Percentiles rank a stretch among this genome's conserved stretches.
Conservation (phyloP, 495 filamentous ascomycete genomes). For the Neurospora hispaniola region DNA sequence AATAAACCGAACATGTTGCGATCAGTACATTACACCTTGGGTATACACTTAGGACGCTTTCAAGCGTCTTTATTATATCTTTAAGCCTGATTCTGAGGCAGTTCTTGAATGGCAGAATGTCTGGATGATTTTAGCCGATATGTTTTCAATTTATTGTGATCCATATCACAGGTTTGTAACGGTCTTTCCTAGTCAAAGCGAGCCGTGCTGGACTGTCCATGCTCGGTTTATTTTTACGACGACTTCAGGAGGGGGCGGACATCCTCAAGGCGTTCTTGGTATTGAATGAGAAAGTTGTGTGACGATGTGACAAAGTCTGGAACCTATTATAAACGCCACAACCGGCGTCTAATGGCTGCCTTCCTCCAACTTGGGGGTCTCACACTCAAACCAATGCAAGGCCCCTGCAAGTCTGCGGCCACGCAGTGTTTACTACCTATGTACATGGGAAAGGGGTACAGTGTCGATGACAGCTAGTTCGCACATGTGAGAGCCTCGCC, state of each 20-base stretch:
- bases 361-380: not conserved
- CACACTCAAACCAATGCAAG: not conserved
- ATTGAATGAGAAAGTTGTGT: not conserved
- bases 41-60: no score
- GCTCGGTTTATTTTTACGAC: no score
- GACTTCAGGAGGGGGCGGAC: not conserved
- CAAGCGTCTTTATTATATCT: no score
- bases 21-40: no score
- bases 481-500: not conserved
- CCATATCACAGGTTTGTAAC: no score
- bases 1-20: no score
- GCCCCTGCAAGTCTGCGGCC: not conserved
- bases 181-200: no score
- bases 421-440: not conserved
- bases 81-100: no score
- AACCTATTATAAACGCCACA: not conserved
- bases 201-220: no score
- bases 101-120: no score
- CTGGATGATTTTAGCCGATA: no score
- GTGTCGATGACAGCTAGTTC: not conserved
- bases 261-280: not conserved
- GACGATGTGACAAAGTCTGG: not conserved
- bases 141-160: no score
- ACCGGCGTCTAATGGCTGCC: not conserved
- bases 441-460: not conserved